Evolutionary conservation across 345 rosid genomes (phyloP).

Genomic region (Excoecaria agallocha): DNA sequence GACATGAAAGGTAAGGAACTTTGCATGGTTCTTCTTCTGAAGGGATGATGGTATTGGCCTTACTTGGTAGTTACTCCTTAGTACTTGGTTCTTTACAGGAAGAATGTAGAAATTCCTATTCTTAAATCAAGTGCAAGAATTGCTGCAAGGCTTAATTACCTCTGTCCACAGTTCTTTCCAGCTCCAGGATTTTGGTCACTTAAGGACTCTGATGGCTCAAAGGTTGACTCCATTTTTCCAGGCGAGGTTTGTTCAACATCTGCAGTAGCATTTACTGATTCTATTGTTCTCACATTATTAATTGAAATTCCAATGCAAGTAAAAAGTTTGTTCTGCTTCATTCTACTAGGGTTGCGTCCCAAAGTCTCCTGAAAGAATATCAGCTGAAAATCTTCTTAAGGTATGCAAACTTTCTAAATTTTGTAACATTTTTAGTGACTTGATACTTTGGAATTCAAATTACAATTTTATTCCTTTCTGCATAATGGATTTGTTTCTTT

Average conservation of each 20-base stretch:
- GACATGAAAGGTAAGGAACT: conserved; percentile 63
- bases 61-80: conserved; percentile 2
- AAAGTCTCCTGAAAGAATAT: conserved; percentile 37
- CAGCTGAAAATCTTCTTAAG: conserved; percentile 96
- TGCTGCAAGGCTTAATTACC: conserved; percentile 74
- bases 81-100: conserved; percentile 39
- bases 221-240: conserved; percentile 22
- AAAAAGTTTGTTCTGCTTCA: conserved; percentile 19
- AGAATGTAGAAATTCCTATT: conserved; percentile 78
- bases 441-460: not conserved
- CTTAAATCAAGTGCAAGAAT: conserved; percentile 76
- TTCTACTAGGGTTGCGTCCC: conserved; percentile 42
- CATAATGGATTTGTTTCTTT: too few relatives aligned
- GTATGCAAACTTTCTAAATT: conserved; percentile 32
- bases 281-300: not conserved
- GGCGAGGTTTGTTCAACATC: conserved; percentile 48
- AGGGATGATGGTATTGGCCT: conserved; percentile 1
- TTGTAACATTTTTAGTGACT: not conserved
- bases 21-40: conserved; percentile 19
- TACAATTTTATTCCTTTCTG: not conserved
- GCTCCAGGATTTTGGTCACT: conserved; percentile 78
- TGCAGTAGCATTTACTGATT: conserved; percentile 1
- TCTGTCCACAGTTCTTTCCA: conserved; percentile 96
- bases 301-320: conserved; percentile 15
- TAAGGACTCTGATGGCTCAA: conserved; percentile 29